Evolutionary conservation across 2,329 filamentous ascomycete genomes (phyloP).

Genomic region (Alternaria gansuensis): DNA sequence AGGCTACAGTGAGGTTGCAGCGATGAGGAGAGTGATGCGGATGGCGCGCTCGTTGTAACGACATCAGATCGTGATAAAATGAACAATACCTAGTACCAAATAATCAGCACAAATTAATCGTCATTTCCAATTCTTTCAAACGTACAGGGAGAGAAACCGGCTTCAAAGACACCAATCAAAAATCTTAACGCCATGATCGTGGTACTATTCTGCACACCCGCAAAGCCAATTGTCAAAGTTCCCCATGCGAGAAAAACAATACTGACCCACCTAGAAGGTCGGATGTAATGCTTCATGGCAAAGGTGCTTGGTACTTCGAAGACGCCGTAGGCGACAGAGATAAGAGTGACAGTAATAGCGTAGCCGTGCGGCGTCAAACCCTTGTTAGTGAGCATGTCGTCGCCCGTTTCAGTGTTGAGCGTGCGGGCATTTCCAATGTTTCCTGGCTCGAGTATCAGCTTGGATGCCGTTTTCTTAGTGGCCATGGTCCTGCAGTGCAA

Average conservation of each 20-base stretch:
- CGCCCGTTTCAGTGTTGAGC: constrained; percentile 65
- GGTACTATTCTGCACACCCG: constrained; percentile 52
- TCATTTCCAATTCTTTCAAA: background rate
- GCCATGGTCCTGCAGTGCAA: background rate
- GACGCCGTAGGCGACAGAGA: constrained; percentile 45
- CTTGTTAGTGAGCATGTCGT: constrained; percentile 70
- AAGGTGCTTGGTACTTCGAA: constrained; percentile 65
- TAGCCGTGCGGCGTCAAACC: constrained; percentile 63
- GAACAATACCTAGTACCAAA: constrained; percentile 43
- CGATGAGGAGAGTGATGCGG: constrained; percentile 59
- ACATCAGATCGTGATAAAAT: constrained; percentile 67
- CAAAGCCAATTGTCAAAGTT: constrained; percentile 56
- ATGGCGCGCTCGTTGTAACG: constrained; percentile 64
- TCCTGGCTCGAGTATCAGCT: background rate
- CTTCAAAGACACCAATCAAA: constrained; percentile 44
- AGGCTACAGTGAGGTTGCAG: constrained; percentile 61
- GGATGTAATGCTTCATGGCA: constrained; percentile 62
- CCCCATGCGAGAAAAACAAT: constrained; percentile 57
- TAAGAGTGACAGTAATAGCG: constrained; percentile 56
- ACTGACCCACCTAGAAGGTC: constrained; percentile 49
- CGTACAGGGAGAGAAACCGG: constrained; percentile 27
- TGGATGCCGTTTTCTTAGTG: background rate
- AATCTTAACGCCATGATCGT: constrained; percentile 54
- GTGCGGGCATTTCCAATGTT: constrained; percentile 71
- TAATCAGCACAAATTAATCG: background rate